phyloP scores from a whole-genome alignment of 768 basidiomycete genomes.

The Gyrodon lividus region DNA sequence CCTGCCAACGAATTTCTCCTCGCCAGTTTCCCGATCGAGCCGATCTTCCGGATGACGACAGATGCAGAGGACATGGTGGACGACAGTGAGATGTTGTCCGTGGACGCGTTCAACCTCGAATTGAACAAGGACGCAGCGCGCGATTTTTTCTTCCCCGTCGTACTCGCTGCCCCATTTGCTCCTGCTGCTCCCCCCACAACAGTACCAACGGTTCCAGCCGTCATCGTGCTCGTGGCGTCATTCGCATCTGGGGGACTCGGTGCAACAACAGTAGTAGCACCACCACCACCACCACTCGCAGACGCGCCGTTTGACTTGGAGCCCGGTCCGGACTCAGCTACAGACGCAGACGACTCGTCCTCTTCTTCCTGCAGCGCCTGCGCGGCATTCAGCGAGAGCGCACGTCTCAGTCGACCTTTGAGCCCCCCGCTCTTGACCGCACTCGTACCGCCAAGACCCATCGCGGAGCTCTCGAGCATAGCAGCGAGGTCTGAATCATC shows the following conservation, averaged over 20 bases:
- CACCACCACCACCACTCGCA: background rate
- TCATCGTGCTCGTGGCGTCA: conserved; percentile 35
- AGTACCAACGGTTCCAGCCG: conserved; percentile 36
- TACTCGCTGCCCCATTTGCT: conserved; percentile 22
- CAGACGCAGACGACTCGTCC: conserved; percentile 24
- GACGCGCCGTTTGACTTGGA: conserved; percentile 35
- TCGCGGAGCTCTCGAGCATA: conserved; percentile 42
- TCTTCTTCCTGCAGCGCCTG: conserved; percentile 58
- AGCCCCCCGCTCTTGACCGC: conserved; percentile 63
- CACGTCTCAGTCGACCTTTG: conserved; percentile 74
- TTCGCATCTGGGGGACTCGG: conserved; percentile 24
- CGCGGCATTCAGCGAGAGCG: conserved; percentile 62
- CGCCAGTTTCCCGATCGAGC: conserved; percentile 86
- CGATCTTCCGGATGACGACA: conserved; percentile 95
- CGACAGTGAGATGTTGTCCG: conserved; percentile 93
- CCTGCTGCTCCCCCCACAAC: background rate
- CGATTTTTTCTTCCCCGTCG: conserved; percentile 61
- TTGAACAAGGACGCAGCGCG: conserved; percentile 82
- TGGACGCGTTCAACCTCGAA: conserved; percentile 80
- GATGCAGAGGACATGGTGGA: conserved; percentile 94
- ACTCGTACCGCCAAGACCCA: conserved; percentile 35
- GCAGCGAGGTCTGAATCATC: conserved; percentile 71
- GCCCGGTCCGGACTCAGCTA: conserved; percentile 19
- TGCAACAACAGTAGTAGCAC: conserved; percentile 15
- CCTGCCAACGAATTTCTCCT: conserved; percentile 86